A percentile compares a stretch with the other conserved stretches of the same genome.
Evolutionary conservation across 305 asterid species (phyloP).

Genomic region (Fraxinus ornus): DNA sequence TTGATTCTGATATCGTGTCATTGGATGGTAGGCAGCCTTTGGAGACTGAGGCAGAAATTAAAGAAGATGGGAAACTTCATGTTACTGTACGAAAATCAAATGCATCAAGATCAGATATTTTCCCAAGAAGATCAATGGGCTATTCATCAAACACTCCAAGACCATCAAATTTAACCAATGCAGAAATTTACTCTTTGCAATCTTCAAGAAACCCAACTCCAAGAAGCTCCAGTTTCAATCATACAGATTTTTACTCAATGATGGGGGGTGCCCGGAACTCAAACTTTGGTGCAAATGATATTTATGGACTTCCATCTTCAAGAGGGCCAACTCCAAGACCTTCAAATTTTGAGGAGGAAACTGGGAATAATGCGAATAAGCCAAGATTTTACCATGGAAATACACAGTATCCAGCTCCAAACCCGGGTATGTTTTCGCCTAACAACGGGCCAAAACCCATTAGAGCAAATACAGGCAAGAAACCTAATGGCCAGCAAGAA

Average conservation of each 20-base stretch:
- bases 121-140: conserved; percentile 71
- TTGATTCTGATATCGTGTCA: conserved; percentile 87
- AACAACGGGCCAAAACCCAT: conserved; percentile 31
- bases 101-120: conserved; percentile 85
- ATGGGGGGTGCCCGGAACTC: conserved; percentile 68
- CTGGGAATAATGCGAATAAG: conserved; percentile 14
- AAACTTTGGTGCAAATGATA: conserved; percentile 76
- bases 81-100: conserved; percentile 84
- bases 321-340: conserved; percentile 82
- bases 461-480: conserved; percentile 43
- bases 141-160: conserved; percentile 69
- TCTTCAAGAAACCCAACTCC: conserved; percentile 91
- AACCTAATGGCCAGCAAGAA: conserved; percentile 46
- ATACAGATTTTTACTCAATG: conserved; percentile 85
- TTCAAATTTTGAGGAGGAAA: conserved; percentile 80
- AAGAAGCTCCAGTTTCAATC: conserved; percentile 87
- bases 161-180: conserved; percentile 82
- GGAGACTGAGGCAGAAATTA: conserved; percentile 76
- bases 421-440: conserved; percentile 91
- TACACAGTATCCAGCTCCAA: conserved; percentile 69
- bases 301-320: conserved; percentile 50
- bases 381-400: conserved; percentile 15
- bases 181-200: conserved; percentile 89
- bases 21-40: conserved; percentile 77
- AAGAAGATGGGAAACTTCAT: conserved; percentile 84